Evolutionary conservation across 2,329 filamentous ascomycete genomes (phyloP).

Genomic region (Penicillium sp.): DNA sequence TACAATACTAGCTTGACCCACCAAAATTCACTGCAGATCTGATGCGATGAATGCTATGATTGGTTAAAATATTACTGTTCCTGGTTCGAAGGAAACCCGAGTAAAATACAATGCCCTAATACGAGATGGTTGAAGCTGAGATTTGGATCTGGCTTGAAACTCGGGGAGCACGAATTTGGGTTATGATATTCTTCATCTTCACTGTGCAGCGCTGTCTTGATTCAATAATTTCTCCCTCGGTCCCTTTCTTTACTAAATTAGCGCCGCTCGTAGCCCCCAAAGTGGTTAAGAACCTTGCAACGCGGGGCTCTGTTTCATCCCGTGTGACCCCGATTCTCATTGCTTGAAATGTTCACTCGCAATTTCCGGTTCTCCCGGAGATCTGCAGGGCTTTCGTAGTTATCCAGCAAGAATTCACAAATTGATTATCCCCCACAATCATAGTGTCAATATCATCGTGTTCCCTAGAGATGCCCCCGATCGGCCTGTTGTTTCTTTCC

Average conservation of each 20-base stretch:
- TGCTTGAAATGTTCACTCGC: constrained; percentile 8
- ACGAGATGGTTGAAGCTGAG: neutral
- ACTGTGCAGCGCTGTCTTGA: too few species aligned
- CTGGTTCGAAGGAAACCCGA: constrained; percentile 7
- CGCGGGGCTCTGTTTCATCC: constrained; percentile 14
- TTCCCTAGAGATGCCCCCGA: neutral
- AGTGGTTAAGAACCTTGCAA: constrained; percentile 4
- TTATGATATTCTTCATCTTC: too few species aligned
- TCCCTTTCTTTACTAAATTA: neutral
- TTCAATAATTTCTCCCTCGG: neutral
- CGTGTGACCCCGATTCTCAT: constrained; percentile 13
- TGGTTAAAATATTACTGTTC: constrained; percentile 11
- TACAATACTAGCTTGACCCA: neutral
- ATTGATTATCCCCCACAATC: too few species aligned
- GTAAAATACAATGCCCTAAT: constrained; percentile 2
- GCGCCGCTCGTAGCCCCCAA: constrained; percentile 1
- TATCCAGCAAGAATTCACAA: too few species aligned
- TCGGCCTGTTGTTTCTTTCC: neutral
- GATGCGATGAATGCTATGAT: neutral
- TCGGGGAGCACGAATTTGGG: too few species aligned
- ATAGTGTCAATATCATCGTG: neutral
- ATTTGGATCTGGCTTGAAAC: neutral
- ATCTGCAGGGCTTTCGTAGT: neutral
- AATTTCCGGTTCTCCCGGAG: constrained; percentile 21
- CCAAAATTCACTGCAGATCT: neutral